A percentile compares a stretch with the other conserved stretches of the same genome.
Conservation (phyloP, 108 stramenopile genomes). For the Nitzschia sp. region DNA sequence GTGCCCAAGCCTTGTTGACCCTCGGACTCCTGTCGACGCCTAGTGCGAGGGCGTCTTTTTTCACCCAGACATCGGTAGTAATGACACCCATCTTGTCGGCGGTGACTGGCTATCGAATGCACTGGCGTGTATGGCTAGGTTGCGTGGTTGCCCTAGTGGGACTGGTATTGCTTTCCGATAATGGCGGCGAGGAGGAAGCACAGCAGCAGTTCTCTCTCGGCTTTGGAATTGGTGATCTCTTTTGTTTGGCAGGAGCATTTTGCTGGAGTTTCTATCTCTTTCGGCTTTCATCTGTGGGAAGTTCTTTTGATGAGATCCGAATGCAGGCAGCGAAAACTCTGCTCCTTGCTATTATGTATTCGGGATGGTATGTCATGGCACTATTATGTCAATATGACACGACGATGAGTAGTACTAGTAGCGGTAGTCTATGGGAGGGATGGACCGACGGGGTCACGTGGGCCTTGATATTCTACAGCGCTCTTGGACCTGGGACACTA, state of each 20-base stretch:
- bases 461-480: conserved; percentile 47
- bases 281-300: conserved; percentile 46
- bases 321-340: conserved; percentile 51
- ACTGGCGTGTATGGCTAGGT: conserved; percentile 47
- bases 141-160: conserved; percentile 54
- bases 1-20: conserved; percentile 55
- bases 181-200: neutral
- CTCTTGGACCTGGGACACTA: conserved; percentile 54
- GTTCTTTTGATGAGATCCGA: conserved; percentile 41
- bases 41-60: conserved; percentile 62
- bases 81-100: conserved; percentile 63
- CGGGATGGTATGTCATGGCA: conserved; percentile 41
- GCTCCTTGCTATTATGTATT: conserved; percentile 54
- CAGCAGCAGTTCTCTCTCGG: neutral
- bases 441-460: conserved; percentile 37
- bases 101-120: conserved; percentile 40
- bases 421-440: conserved; percentile 38
- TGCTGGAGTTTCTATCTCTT: conserved; percentile 71
- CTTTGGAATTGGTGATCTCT: conserved; percentile 49
- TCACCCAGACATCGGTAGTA: conserved; percentile 65
- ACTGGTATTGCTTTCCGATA: conserved; percentile 44
- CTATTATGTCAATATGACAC: no score
- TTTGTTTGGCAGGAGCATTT: conserved; percentile 55
- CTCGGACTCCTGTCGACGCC: conserved; percentile 49
- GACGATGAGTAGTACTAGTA: no score